Percentiles rank a stretch among this genome's conserved stretches.
These are phyloP conservation scores for Withania somnifera DNA, from an alignment of 305 asterid genomes.

Conservation along the genomic window DNA sequence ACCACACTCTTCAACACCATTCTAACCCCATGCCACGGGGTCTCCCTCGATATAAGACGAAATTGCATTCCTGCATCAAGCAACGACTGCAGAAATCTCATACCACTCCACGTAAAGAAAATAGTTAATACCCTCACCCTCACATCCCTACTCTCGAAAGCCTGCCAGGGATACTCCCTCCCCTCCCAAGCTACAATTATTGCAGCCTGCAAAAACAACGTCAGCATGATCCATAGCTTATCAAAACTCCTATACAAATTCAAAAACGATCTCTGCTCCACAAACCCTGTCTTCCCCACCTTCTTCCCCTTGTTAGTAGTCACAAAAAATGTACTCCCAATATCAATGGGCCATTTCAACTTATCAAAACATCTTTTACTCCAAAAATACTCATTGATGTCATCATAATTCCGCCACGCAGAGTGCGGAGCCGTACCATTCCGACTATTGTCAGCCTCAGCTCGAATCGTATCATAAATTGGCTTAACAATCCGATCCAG, in stretches of 20 bases:
- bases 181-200: slow-evolving; percentile 81
- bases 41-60: slow-evolving; percentile 81
- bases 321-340: slow-evolving; percentile 34
- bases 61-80: slow-evolving; percentile 80
- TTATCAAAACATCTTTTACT: slow-evolving; percentile 35
- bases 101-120: slow-evolving; percentile 71
- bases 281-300: slow-evolving; percentile 54
- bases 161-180: slow-evolving; percentile 61
- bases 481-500: slow-evolving; percentile 64
- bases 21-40: slow-evolving; percentile 62
- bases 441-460: slow-evolving; percentile 71
- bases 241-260: slow-evolving; percentile 44
- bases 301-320: slow-evolving; percentile 51
- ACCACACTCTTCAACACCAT: slow-evolving; percentile 68
- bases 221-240: slow-evolving; percentile 82
- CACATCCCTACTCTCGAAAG: slow-evolving; percentile 44
- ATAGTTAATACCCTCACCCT: slow-evolving; percentile 76
- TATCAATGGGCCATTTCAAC: slow-evolving; percentile 44
- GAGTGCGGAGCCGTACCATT: slow-evolving; percentile 72
- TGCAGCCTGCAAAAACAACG: slow-evolving; percentile 78
- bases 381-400: slow-evolving; percentile 45
- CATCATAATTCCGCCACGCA: slow-evolving; percentile 47
- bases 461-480: slow-evolving; percentile 57
- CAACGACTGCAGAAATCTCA: slow-evolving; percentile 79
- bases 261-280: slow-evolving; percentile 40